A percentile compares a stretch with the other conserved stretches of the same genome.
Conservation (phyloP, 1,139 yeast species). For the Scheffersomyces parashehatae region DNA sequence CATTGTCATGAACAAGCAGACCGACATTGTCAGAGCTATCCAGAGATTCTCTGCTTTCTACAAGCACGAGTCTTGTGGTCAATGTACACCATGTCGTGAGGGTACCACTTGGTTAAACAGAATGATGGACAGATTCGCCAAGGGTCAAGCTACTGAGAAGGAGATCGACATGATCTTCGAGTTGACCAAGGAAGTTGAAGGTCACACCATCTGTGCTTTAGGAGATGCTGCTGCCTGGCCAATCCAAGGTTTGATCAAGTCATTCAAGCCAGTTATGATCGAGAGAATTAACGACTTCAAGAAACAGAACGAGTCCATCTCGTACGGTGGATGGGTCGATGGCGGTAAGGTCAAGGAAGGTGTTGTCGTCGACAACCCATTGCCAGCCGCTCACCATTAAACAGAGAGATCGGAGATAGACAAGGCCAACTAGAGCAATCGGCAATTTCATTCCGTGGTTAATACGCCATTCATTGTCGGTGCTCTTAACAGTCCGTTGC, state of each 20-base stretch:
- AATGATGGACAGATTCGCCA: conserved; percentile 79
- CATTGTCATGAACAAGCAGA: conserved; percentile 82
- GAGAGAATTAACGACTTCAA: conserved; percentile 63
- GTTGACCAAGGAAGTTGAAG: conserved; percentile 81
- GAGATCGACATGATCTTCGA: conserved; percentile 84
- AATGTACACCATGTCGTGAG: conserved; percentile 93
- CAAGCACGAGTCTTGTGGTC: conserved; percentile 92
- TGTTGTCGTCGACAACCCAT: conserved; percentile 62
- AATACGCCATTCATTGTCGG: too few species aligned
- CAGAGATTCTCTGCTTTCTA: conserved; percentile 81
- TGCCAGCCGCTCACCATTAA: conserved; percentile 43
- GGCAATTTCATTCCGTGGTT: too few species aligned
- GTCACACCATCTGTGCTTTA: conserved; percentile 87
- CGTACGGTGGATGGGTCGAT: conserved; percentile 79
- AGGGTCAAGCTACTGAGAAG: conserved; percentile 74
- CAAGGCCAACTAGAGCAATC: too few species aligned
- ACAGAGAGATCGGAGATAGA: too few species aligned
- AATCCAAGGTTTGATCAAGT: conserved; percentile 78
- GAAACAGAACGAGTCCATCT: conserved; percentile 44
- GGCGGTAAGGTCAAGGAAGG: conserved; percentile 66
- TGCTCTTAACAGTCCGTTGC: too few species aligned
- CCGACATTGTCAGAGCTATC: conserved; percentile 81
- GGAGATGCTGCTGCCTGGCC: conserved; percentile 97
- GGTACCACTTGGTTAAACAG: conserved; percentile 84
- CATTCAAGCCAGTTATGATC: conserved; percentile 79